phyloP scores from a whole-genome alignment of 2,329 filamentous ascomycete species.

The Aspergillus latus region DNA sequence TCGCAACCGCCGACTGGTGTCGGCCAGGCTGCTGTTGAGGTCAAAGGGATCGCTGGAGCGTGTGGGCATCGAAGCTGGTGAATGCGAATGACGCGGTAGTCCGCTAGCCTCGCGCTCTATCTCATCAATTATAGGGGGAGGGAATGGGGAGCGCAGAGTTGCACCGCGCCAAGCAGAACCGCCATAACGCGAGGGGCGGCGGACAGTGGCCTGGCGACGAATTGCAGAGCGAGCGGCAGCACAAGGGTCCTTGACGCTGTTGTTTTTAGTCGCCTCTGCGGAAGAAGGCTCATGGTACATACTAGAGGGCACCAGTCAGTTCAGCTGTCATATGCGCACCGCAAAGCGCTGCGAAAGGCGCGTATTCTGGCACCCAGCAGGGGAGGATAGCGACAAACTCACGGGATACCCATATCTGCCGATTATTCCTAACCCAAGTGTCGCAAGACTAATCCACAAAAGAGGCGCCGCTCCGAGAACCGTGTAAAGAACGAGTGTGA shows the following conservation, averaged over 20 bases:
- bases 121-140: slow-evolving; percentile 31
- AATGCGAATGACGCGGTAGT: slow-evolving; percentile 25
- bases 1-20: slow-evolving; percentile 30
- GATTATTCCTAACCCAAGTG: background rate
- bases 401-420: slow-evolving; percentile 44
- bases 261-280: slow-evolving; percentile 41
- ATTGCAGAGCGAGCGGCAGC: slow-evolving; percentile 58
- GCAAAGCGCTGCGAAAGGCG: slow-evolving; percentile 19
- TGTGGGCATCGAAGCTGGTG: slow-evolving; percentile 28
- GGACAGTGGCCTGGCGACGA: slow-evolving; percentile 50
- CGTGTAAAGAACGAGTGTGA: slow-evolving; percentile 16
- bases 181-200: slow-evolving; percentile 30
- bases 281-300: slow-evolving; percentile 57
- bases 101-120: slow-evolving; percentile 31
- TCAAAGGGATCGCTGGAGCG: slow-evolving; percentile 32
- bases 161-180: slow-evolving; percentile 30
- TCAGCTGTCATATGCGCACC: slow-evolving; percentile 11
- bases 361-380: slow-evolving; percentile 12
- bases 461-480: slow-evolving; percentile 11
- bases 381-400: slow-evolving; percentile 27
- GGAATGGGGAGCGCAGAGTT: slow-evolving; percentile 31
- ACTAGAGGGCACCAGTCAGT: slow-evolving; percentile 36
- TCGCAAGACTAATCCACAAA: background rate
- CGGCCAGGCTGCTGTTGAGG: slow-evolving; percentile 22
- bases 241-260: slow-evolving; percentile 53